Percentiles rank a stretch among this genome's conserved stretches.
Conservation (phyloP, 768 basidiomycete genomes). For the Boletus sp. region DNA sequence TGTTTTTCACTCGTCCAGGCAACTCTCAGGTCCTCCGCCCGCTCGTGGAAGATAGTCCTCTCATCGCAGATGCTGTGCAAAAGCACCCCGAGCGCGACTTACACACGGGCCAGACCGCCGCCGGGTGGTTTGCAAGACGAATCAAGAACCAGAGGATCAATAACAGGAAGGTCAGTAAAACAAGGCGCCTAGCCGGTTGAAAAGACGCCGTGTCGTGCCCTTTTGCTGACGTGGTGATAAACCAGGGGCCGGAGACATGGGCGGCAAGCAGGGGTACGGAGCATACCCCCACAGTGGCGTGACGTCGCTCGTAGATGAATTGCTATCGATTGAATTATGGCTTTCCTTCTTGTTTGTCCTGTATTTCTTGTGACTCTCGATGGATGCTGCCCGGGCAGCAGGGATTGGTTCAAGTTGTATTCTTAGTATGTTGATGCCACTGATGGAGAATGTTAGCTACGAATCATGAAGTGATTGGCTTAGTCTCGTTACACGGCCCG, state of each 20-base stretch:
- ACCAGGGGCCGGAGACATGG: constrained; percentile 32
- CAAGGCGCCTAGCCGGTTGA: neutral
- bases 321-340: neutral
- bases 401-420: neutral
- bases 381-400: too few species aligned
- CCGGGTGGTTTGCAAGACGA: constrained; percentile 40
- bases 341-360: neutral
- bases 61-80: constrained; percentile 45
- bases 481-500: too few species aligned
- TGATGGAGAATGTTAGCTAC: too few species aligned
- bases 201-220: neutral
- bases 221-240: neutral
- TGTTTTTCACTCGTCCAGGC: constrained; percentile 65
- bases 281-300: constrained; percentile 22
- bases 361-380: neutral
- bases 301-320: neutral
- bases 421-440: too few species aligned
- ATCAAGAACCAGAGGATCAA: constrained; percentile 40
- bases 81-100: constrained; percentile 37
- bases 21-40: constrained; percentile 51
- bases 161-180: constrained; percentile 39
- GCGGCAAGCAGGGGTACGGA: constrained; percentile 29
- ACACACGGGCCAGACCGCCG: constrained; percentile 33
- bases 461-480: too few species aligned
- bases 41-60: constrained; percentile 47